Base-by-base conservation (phyloP, 78 protist genomes). In the Ministeria vibrans region DNA sequence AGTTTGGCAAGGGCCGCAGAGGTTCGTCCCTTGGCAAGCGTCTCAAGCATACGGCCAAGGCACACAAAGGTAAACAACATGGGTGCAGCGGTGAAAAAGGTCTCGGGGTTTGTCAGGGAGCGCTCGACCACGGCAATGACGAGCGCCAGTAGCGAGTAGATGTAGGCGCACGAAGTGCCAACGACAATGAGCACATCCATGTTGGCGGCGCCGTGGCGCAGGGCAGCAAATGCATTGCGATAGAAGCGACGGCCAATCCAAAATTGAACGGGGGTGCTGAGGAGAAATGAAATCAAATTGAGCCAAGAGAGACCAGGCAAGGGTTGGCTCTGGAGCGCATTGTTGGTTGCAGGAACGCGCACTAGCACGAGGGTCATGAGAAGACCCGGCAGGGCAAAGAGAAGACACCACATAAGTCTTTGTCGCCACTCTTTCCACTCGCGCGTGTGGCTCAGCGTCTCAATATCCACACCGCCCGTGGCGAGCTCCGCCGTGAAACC, bases 141-240 rank as follows among this genome's bases (percentile, higher is more conserved):
- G 28, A 90, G 2, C n/a, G 90, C 63, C 73, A 86, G 23, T 28
- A 88, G 27, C 62, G 96, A 92, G 74, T 83, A 93, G 43, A 81
- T 36, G 81, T 82, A 94, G 9, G 98, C 93, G 32, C 90, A 84
- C 59, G 79, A 39, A 27, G 95, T 81, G 30, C 98, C 97, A 20
- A 95, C 51, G 22, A 78, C 89, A 1, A 88, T 90, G 63, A 96
- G 88, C 36, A 90, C 93, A 81, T 93, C 96, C 99, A 96, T 96
- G 78, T 83, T 91, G 0, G 96, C 87, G 13, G 80, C 44, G 36
- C 88, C 82, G 81, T 90, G 89, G 30, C 66, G 62, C 13, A 94
- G 68, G 32, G 96, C 83, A 23, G 6, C 51, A 36, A 30, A 77
- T 4, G 92, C 92, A 39, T 55, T 41, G 45, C 25, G 30, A 88